Conservation (phyloP, 257 asterid species). For the Fraxinus anomala region DNA sequence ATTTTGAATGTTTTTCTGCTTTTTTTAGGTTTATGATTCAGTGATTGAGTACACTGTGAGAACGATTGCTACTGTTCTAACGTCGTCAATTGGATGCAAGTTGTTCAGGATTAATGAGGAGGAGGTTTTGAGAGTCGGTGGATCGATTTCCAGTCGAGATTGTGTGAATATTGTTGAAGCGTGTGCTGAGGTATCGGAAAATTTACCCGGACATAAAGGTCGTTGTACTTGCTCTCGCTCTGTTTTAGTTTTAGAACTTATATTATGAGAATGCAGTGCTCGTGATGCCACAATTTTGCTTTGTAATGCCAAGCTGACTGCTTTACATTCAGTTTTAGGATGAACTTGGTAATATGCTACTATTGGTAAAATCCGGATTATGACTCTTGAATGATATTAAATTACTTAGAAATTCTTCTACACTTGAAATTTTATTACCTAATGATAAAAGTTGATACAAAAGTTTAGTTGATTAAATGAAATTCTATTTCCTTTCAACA, state of each 20-base stretch:
- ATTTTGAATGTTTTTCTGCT: background rate
- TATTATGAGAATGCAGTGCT: background rate
- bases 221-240: background rate
- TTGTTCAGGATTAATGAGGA: slow-evolving; percentile 35
- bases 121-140: slow-evolving; percentile 56
- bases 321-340: background rate
- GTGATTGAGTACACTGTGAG: slow-evolving; percentile 48
- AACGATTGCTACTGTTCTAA: slow-evolving; percentile 55
- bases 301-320: background rate
- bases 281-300: background rate
- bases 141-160: slow-evolving; percentile 45
- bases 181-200: slow-evolving; percentile 49
- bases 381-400: background rate
- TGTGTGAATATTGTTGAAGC: slow-evolving; percentile 41
- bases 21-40: slow-evolving; percentile 58
- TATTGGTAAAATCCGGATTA: slow-evolving; percentile 1
- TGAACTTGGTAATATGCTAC: background rate
- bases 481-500: background rate
- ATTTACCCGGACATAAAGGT: slow-evolving; percentile 52
- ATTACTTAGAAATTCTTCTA: background rate
- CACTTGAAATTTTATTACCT: background rate
- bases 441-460: background rate
- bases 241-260: slow-evolving; percentile 1
- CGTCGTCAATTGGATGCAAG: slow-evolving; percentile 59
- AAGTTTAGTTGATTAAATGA: background rate